These are phyloP conservation scores for Sporothrix globosa DNA, from an alignment of 2,329 filamentous ascomycete species.

Conservation along the genomic window DNA sequence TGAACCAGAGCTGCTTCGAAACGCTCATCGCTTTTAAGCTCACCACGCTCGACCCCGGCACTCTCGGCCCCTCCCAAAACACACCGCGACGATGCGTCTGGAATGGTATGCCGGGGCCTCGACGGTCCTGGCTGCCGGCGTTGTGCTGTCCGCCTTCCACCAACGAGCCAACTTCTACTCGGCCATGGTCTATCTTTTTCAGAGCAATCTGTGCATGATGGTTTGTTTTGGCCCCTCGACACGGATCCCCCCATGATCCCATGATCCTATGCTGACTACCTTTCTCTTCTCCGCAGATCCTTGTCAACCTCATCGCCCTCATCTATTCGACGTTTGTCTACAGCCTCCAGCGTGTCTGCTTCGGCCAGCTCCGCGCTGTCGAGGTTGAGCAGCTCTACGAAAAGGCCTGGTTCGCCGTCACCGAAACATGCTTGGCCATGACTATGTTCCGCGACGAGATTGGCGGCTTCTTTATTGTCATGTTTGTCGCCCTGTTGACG, in stretches of 20 bases:
- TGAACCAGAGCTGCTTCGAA: slow-evolving; percentile 14
- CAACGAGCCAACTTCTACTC: slow-evolving; percentile 98
- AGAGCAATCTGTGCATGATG: slow-evolving; percentile 94
- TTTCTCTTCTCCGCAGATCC: slow-evolving; percentile 59
- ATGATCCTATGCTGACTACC: neutral
- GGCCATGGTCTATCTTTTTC: slow-evolving; percentile 92
- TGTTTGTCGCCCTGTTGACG: slow-evolving; percentile 91
- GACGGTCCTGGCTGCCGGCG: slow-evolving; percentile 77
- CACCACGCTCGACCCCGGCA: neutral
- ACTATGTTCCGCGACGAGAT: slow-evolving; percentile 96
- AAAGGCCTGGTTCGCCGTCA: slow-evolving; percentile 96
- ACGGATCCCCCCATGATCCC: neutral
- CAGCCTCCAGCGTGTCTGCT: slow-evolving; percentile 85
- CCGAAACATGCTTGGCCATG: slow-evolving; percentile 96
- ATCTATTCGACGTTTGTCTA: slow-evolving; percentile 80
- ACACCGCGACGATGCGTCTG: slow-evolving; percentile 56
- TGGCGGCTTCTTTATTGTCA: slow-evolving; percentile 90
- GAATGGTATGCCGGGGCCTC: slow-evolving; percentile 70
- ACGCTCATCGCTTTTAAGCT: neutral
- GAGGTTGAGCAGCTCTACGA: slow-evolving; percentile 98
- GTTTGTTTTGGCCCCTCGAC: slow-evolving; percentile 52
- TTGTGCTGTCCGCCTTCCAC: slow-evolving; percentile 87
- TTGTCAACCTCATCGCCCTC: slow-evolving; percentile 88
- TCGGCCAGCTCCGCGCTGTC: slow-evolving; percentile 85
- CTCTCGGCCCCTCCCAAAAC: neutral